A percentile compares a stretch with the other conserved stretches of the same genome.
These are phyloP conservation scores for Thielaviopsis euricoi DNA, from an alignment of 2,329 filamentous ascomycete species.

Conservation along the genomic window DNA sequence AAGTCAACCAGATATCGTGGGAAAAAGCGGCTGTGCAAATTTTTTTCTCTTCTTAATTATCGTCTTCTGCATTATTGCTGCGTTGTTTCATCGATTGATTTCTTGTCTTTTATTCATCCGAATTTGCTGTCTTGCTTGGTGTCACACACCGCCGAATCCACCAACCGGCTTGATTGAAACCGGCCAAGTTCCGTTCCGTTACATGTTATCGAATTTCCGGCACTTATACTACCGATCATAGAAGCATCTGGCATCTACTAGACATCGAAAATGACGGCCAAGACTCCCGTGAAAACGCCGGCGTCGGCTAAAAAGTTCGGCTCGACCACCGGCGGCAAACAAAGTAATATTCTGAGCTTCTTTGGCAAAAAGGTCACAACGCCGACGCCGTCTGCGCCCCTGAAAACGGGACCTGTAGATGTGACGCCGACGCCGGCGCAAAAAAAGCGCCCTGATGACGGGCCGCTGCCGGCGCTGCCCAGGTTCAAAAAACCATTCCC, in stretches of 20 bases:
- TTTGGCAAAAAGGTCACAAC: conserved; percentile 22
- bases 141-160: not conserved
- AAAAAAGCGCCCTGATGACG: conserved; percentile 16
- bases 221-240: not conserved
- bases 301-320: conserved; percentile 16
- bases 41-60: not conserved
- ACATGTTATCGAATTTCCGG: not conserved
- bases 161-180: not conserved
- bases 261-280: not conserved
- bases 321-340: conserved; percentile 19
- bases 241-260: no score
- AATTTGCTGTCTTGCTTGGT: not conserved
- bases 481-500: conserved; percentile 20
- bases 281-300: conserved; percentile 20
- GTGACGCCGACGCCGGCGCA: conserved; percentile 16
- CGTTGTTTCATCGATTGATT: not conserved
- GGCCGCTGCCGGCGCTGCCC: conserved; percentile 21
- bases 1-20: not conserved
- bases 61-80: not conserved
- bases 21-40: no score
- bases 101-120: not conserved
- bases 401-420: conserved; percentile 18
- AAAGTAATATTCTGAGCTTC: conserved; percentile 28
- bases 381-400: conserved; percentile 18
- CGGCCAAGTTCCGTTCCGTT: not conserved